Evolutionary conservation across 169 alveolate species (phyloP).

Genomic region (Hepatocystis sp.): DNA sequence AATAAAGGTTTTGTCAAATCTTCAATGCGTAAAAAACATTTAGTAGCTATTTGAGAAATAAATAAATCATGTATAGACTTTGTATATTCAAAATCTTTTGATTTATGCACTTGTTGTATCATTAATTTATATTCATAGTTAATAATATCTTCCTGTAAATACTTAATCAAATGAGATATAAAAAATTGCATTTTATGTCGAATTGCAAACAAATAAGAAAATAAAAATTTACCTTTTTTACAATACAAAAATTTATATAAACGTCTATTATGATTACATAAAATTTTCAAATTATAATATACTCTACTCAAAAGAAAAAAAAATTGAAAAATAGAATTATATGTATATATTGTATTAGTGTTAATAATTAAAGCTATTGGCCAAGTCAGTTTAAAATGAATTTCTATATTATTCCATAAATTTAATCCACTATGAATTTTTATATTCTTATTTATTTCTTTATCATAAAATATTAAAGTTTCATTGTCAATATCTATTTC

Average conservation of each 20-base stretch:
- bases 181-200: slow-evolving; percentile 76
- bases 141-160: slow-evolving; percentile 76
- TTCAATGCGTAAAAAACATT: slow-evolving; percentile 70
- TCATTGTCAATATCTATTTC: slow-evolving; percentile 75
- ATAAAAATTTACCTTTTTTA: slow-evolving; percentile 41
- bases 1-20: slow-evolving; percentile 60
- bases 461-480: slow-evolving; percentile 76
- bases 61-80: slow-evolving; percentile 73
- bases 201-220: slow-evolving; percentile 72
- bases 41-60: slow-evolving; percentile 75
- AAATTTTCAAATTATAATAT: slow-evolving; percentile 71
- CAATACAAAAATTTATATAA: slow-evolving; percentile 52
- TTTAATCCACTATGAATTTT: slow-evolving; percentile 75
- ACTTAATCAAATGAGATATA: slow-evolving; percentile 55
- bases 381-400: slow-evolving; percentile 72
- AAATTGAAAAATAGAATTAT: slow-evolving; percentile 74
- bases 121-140: slow-evolving; percentile 66
- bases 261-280: slow-evolving; percentile 73
- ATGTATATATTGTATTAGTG: slow-evolving; percentile 69
- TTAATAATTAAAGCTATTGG: slow-evolving; percentile 74
- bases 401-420: slow-evolving; percentile 72
- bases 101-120: slow-evolving; percentile 71
- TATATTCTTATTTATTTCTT: slow-evolving; percentile 70
- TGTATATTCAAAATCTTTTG: slow-evolving; percentile 76
- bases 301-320: slow-evolving; percentile 69